These are phyloP conservation scores for Mucor velutinosus DNA, from an alignment of 371 early-diverging fungal genomes.

Conservation along the genomic window DNA sequence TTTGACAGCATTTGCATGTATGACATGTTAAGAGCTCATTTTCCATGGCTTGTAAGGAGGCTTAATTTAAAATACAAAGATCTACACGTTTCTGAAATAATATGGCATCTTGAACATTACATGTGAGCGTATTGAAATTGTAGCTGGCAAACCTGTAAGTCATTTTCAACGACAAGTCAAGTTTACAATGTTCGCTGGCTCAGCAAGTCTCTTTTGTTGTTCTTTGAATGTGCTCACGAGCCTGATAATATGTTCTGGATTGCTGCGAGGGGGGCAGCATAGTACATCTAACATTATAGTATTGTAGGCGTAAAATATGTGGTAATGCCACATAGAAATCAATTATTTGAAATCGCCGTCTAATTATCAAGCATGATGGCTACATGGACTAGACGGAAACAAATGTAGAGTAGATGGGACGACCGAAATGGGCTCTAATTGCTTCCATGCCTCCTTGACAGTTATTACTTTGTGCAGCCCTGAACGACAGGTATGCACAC, in stretches of 20 bases:
- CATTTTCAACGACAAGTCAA: neutral
- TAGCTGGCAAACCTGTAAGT: neutral
- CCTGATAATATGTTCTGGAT: neutral
- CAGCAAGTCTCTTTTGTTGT: neutral
- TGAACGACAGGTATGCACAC: no score
- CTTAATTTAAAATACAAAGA: slow-evolving; percentile 2
- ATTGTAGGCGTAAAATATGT: neutral
- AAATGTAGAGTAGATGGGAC: neutral
- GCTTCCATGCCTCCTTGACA: no score
- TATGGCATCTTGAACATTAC: neutral
- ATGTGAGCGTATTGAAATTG: neutral
- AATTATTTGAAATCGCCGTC: neutral
- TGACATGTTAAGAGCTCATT: neutral
- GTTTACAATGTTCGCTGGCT: neutral
- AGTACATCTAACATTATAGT: neutral
- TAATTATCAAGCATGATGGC: neutral
- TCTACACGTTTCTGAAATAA: neutral
- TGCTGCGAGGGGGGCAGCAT: neutral
- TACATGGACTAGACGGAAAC: neutral
- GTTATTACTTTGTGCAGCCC: no score
- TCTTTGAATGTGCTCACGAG: neutral
- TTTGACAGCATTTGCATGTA: neutral
- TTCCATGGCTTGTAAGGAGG: neutral
- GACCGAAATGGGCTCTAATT: neutral
- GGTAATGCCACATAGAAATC: neutral